phyloP scores from a whole-genome alignment of 73 alveolate species.

The Urostyla sp. region DNA sequence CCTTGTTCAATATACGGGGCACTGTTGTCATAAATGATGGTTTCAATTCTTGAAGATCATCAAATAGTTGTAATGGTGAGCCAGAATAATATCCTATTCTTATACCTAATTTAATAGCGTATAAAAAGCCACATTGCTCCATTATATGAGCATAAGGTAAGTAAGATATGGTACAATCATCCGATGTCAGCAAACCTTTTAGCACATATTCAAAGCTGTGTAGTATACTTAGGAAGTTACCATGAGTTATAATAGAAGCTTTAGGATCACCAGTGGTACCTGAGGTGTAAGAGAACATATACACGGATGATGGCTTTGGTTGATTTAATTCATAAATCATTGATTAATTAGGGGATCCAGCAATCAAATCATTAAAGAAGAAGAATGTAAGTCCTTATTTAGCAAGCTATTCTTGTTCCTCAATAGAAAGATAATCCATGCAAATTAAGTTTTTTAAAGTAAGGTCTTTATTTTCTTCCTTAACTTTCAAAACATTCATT shows the following conservation, averaged over 20 bases:
- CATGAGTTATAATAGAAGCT: constrained; percentile 68
- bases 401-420: constrained; percentile 40
- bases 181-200: not conserved
- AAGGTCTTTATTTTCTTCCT: constrained; percentile 60
- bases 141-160: constrained; percentile 81
- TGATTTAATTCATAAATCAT: constrained; percentile 38
- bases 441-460: constrained; percentile 65
- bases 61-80: constrained; percentile 57
- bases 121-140: constrained; percentile 60
- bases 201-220: not conserved
- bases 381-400: constrained; percentile 60
- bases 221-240: not conserved
- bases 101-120: constrained; percentile 46
- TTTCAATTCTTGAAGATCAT: constrained; percentile 57
- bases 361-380: constrained; percentile 10
- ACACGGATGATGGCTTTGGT: constrained; percentile 1
- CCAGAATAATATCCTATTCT: constrained; percentile 83
- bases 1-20: constrained; percentile 62
- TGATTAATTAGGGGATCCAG: constrained; percentile 43
- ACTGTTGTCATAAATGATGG: constrained; percentile 73
- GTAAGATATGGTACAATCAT: constrained; percentile 74
- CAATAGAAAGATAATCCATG: constrained; percentile 56
- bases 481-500: constrained; percentile 66
- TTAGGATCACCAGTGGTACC: constrained; percentile 77
- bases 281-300: constrained; percentile 60